Evolutionary conservation across 2,329 filamentous ascomycete species (phyloP).

Genomic region (Sordariomycetes sp.): DNA sequence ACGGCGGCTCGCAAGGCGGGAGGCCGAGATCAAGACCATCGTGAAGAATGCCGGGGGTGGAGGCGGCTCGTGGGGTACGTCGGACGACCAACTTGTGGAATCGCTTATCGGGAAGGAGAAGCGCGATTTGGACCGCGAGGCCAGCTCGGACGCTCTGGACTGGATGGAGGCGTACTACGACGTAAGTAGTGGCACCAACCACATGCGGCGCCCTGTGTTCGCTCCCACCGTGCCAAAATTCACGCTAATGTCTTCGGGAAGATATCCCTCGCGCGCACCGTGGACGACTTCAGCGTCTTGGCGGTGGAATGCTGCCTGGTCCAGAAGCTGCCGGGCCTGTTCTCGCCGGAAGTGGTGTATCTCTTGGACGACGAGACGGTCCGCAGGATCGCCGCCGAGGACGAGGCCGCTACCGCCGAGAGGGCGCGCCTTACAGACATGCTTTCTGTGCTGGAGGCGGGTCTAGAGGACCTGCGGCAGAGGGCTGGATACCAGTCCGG

Average conservation of each 20-base stretch:
- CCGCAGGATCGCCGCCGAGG: too few relatives aligned
- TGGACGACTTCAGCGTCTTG: not conserved
- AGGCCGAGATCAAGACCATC: not conserved
- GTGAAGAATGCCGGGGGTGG: not conserved
- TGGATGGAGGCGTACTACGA: conserved; percentile 29
- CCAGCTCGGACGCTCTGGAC: conserved; percentile 21
- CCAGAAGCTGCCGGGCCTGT: not conserved
- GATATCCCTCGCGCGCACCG: not conserved
- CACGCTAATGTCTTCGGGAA: not conserved
- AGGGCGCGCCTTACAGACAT: too few relatives aligned
- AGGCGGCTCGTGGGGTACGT: not conserved
- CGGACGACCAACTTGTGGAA: not conserved
- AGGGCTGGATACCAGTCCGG: too few relatives aligned
- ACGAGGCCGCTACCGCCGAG: too few relatives aligned
- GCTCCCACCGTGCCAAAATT: not conserved
- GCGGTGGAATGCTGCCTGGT: not conserved
- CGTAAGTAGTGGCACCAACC: conserved; percentile 11
- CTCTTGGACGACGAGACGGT: too few relatives aligned
- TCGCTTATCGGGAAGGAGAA: conserved; percentile 7
- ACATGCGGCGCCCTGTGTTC: not conserved
- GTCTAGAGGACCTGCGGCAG: not conserved
- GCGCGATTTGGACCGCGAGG: conserved; percentile 14
- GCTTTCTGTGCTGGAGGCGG: too few relatives aligned
- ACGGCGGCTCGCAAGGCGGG: not conserved
- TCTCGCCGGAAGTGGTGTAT: not conserved